These are phyloP conservation scores for Penicillium parvum DNA, from an alignment of 495 filamentous ascomycete species.

Conservation along the genomic window DNA sequence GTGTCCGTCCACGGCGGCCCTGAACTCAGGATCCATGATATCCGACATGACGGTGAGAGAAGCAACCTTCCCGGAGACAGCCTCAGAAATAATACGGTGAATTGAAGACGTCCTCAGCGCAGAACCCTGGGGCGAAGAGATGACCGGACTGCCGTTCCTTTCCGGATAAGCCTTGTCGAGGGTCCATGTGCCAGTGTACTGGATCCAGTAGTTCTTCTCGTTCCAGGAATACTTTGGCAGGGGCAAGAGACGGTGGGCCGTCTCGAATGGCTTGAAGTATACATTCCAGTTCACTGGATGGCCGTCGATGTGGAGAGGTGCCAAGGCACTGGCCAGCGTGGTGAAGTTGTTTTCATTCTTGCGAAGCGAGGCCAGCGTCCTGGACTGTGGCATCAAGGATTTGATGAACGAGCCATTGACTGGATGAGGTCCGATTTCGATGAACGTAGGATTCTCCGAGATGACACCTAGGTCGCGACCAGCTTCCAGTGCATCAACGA, in stretches of 20 bases:
- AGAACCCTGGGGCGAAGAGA: constrained; percentile 1
- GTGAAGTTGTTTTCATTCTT: constrained; percentile 46
- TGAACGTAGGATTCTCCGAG: constrained; percentile 20
- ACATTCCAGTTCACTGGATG: constrained; percentile 62
- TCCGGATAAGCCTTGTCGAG: constrained; percentile 7
- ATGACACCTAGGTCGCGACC: constrained; percentile 16
- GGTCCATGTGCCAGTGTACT: constrained; percentile 20
- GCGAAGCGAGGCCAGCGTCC: constrained; percentile 42
- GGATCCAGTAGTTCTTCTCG: constrained; percentile 40
- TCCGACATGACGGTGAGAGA: constrained; percentile 27
- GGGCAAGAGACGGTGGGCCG: constrained; percentile 49
- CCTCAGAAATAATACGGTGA: constrained; percentile 26
- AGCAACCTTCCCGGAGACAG: constrained; percentile 8
- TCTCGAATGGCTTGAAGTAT: constrained; percentile 55
- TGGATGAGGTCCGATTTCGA: constrained; percentile 44
- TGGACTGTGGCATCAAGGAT: constrained; percentile 18
- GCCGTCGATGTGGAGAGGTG: constrained; percentile 38
- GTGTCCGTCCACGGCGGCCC: constrained; percentile 27
- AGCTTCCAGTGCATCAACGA: constrained; percentile 21
- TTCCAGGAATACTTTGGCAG: constrained; percentile 59
- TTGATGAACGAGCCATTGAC: constrained; percentile 26
- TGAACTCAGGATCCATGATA: constrained; percentile 31
- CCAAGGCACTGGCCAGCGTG: constrained; percentile 49
- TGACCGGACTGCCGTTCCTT: not conserved
- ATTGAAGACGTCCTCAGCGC: constrained; percentile 9